phyloP scores from a whole-genome alignment of 179 eudicot genomes.

The Sideroxylon spinosum region DNA sequence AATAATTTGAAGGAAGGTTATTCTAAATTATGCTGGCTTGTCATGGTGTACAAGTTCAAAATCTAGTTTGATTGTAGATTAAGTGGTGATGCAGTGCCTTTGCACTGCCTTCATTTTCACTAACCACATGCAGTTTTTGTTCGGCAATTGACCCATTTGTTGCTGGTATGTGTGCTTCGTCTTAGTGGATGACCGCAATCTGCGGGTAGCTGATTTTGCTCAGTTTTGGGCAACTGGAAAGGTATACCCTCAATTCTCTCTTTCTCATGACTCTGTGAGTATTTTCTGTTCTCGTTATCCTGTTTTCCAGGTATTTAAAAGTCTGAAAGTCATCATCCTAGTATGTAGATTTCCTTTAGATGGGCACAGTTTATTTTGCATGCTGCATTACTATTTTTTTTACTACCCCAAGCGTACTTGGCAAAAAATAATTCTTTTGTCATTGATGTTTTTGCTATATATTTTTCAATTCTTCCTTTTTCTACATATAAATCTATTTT shows the following conservation, averaged over 20 bases:
- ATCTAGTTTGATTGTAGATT: constrained; percentile 48
- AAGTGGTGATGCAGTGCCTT: constrained; percentile 73
- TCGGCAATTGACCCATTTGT: constrained; percentile 97
- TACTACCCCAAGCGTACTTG: background rate
- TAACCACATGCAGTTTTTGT: constrained; percentile 90
- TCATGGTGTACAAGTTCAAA: constrained; percentile 14
- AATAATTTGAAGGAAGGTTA: constrained; percentile 16
- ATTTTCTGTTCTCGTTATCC: constrained; percentile 28
- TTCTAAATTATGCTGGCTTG: constrained; percentile 16
- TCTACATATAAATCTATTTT: background rate
- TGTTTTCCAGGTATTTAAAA: constrained; percentile 20
- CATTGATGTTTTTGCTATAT: background rate
- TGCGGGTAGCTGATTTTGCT: constrained; percentile 99
- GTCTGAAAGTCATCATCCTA: constrained; percentile 21
- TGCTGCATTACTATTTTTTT: background rate
- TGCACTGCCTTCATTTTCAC: constrained; percentile 82
- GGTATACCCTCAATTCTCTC: constrained; percentile 78
- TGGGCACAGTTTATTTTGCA: constrained; percentile 4
- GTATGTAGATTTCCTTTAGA: constrained; percentile 19
- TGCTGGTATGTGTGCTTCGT: constrained; percentile 97
- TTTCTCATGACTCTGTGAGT: constrained; percentile 39
- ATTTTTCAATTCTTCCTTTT: background rate
- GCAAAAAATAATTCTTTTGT: background rate
- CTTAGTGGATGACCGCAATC: constrained; percentile 99
- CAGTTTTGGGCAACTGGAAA: constrained; percentile 99